Base-by-base conservation (phyloP, 805 yeast species). In the Metschnikowia sp. region DNA sequence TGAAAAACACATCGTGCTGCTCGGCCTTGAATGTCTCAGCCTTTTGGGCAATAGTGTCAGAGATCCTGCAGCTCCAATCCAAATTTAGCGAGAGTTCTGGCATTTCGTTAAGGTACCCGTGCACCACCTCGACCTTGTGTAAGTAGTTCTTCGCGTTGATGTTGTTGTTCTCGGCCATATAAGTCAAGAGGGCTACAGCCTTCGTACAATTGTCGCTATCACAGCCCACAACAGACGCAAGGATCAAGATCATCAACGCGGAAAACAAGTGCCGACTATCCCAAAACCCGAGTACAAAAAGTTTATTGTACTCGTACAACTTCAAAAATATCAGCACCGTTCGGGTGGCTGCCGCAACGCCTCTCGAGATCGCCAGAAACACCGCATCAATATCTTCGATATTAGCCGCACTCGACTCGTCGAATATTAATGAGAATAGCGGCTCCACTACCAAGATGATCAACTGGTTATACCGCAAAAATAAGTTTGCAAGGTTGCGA, bases 211-310 rank as follows among this genome's bases (percentile, higher is more conserved):
- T 42, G 28, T 19, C 35, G 31, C 40, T 42, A 6, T 43, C 45
- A 29, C 35, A 52, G 8, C 58, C 53, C 9, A 49, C 42, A 8
- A 51, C 44, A n/a, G 50, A 42, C 0, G 67, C 60, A 49, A 69
- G 57, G 10, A 68, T 53, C 32, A 68, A 45, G 19, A 64, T 48
- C 18, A 69, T 51, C 22, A 69, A 48, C 1, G 75, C 68, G 4
- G 65, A 56, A 46, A 61, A 71, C 35, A 70, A 52, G 54, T 71
- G 70, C 49, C 68, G 72, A 39, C 68, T 55, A 47, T 72, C 76
- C 72, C 74, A 70, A 46, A 63, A 69, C 2, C 75, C 76, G 13
- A 65, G 52, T 18, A 59, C 52, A 45, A 70, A 70, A 11, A 69
- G 48, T 38, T 64, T 56, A n/a, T 61, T 50, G 42, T 58, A 50